These are phyloP conservation scores for Trichophyton simii DNA, from an alignment of 2,329 filamentous ascomycete species.

Conservation along the genomic window DNA sequence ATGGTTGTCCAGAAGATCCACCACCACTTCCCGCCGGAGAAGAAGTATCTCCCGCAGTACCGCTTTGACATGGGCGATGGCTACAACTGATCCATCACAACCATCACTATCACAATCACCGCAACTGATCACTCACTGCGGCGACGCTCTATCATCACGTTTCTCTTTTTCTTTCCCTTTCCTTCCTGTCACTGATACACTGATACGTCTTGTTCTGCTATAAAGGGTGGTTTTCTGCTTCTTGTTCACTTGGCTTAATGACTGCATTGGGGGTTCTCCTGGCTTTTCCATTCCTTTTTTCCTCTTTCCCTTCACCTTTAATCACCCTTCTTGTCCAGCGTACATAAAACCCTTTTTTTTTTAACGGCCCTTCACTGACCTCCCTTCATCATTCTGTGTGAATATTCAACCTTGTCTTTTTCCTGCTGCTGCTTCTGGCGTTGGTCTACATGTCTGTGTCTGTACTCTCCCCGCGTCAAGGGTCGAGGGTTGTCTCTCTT, in stretches of 20 bases:
- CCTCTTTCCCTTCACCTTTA: not conserved
- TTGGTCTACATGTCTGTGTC: not conserved
- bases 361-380: not conserved
- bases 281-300: not conserved
- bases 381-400: not conserved
- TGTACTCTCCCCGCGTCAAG: not conserved
- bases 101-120: no score
- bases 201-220: no score
- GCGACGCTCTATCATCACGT: not conserved
- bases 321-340: not conserved
- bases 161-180: not conserved
- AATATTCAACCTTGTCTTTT: not conserved
- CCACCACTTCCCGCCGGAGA: slow-evolving; percentile 23
- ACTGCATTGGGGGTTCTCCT: not conserved
- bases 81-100: slow-evolving; percentile 7
- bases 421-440: not conserved
- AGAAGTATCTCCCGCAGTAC: slow-evolving; percentile 19
- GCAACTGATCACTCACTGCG: no score
- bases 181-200: not conserved
- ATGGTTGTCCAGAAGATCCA: slow-evolving; percentile 23
- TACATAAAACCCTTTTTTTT: not conserved
- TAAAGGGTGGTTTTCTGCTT: not conserved
- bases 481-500: not conserved
- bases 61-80: slow-evolving; percentile 21
- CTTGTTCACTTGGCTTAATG: not conserved